A percentile compares a stretch with the other conserved stretches of the same genome.
These are phyloP conservation scores for Elsinoe fawcettii DNA, from an alignment of 2,329 filamentous ascomycete genomes.

Conservation along the genomic window DNA sequence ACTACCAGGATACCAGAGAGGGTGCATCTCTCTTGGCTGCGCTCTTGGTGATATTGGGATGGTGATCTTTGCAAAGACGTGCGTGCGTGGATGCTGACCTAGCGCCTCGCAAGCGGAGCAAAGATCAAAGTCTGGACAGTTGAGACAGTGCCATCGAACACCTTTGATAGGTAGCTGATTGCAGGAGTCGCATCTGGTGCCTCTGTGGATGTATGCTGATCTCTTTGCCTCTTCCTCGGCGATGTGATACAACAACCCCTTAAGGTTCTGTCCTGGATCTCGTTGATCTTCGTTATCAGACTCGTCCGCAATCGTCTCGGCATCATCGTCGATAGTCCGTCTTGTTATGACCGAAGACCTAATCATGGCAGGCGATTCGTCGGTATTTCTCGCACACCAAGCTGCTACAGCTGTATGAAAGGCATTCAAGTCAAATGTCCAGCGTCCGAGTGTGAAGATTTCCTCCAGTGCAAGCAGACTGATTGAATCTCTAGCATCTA, in stretches of 20 bases:
- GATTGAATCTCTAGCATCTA: background rate
- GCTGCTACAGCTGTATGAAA: slow-evolving; percentile 17
- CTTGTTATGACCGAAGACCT: background rate
- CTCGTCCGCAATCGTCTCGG: slow-evolving; percentile 24
- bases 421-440: slow-evolving; percentile 18
- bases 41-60: slow-evolving; percentile 81
- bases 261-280: slow-evolving; percentile 27
- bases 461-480: background rate
- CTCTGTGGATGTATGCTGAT: slow-evolving; percentile 85
- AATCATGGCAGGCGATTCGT: background rate
- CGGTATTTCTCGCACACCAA: slow-evolving; percentile 2
- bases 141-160: slow-evolving; percentile 86
- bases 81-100: slow-evolving; percentile 67
- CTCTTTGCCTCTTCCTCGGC: slow-evolving; percentile 85
- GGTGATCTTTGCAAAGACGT: slow-evolving; percentile 93
- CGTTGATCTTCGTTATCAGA: slow-evolving; percentile 15
- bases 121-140: slow-evolving; percentile 92
- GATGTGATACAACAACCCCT: slow-evolving; percentile 70
- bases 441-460: slow-evolving; percentile 14
- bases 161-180: slow-evolving; percentile 83
- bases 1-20: slow-evolving; percentile 82
- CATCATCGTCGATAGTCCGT: slow-evolving; percentile 15
- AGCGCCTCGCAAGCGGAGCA: slow-evolving; percentile 79
- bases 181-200: slow-evolving; percentile 86
- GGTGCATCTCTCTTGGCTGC: slow-evolving; percentile 66